Evolutionary conservation across 2,329 filamentous ascomycete species (phyloP), one percentile per base, ranked within the genome.

Genomic region (Lachnellula willkommii): DNA sequence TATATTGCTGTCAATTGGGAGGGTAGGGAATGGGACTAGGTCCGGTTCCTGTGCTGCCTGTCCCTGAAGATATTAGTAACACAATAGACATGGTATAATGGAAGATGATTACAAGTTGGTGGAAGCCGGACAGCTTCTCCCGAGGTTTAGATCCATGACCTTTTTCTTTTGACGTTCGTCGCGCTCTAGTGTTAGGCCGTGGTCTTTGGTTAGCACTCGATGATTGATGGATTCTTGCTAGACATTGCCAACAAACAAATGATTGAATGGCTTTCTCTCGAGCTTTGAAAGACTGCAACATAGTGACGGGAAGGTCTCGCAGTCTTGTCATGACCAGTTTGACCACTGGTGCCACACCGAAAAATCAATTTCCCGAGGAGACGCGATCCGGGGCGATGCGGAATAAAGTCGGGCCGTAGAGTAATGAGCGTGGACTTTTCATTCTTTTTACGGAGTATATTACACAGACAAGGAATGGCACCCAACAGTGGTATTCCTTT

Each of bases 241-340:
- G 50, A 57, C 66, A 69, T 59, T 57, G 58, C 59, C 61, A 65
- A 52, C 66, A 69, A 15, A 67, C 49, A 57, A 61, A 62, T 22
- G 58, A 37, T 49, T 58, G 48, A 12, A 43, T 37, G n/a, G 40
- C 53, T 17, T 57, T 53, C 39, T 37, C 57, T 32, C 55, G 55
- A 22, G 52, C 32, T 36, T 50, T 47, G 22, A 58, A 54, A 48
- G 55, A 51, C 8, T 58, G 59, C 20, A 68, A 53, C 66, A 68
- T 69, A 47, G 28, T 32, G 28, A 32, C 28, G 28, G 28, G 9
- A 11, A 11, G 9, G 28, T 32, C 28, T 32, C 9, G 28, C 28
- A 32, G 28, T 32, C 28, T 32, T 32, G 28, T 32, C 28, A 32
- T 32, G 9, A 32, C 28, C 28, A 32, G 9, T 11, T 32, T 32